Base-by-base conservation (phyloP, 192 early-diverging fungal genomes). In the Linnemannia hyalina region DNA sequence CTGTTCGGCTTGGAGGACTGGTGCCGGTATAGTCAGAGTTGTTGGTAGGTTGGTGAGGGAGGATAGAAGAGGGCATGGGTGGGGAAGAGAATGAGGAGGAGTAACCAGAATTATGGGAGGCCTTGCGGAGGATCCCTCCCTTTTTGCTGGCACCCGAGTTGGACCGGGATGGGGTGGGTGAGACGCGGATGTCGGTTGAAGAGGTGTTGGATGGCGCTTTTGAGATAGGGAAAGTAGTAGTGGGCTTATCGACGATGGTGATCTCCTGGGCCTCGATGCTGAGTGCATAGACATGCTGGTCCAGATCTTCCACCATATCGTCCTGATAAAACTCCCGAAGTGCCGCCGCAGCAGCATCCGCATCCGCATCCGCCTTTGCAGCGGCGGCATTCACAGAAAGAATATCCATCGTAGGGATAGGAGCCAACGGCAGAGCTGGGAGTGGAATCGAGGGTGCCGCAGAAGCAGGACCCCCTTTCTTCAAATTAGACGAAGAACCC, bases 181-280 rank as follows among this genome's bases (percentile, higher is more conserved):
- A 77, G 41, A 69, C 63, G 7, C 75, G 46, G 22, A 77, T 70
- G 73, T 82, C 81, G 23, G 70, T 73, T 3, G 68, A 72, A 11
- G 68, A 36, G 20, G 68, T n/a, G 41, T 73, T 36, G 36, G 75
- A 23, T 35, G 46, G 23, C 38, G 42, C 15, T 1, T 55, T 26
- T n/a, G 55, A 29, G 5, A 49, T 1, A 9, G 73, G 8, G 22
- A 3, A 9, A 26, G 5, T 10, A 26, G 5, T n/a, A 26, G 60
- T 35, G 15, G 60, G 26, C 26, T 65, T 65, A 46, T 85, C 83
- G 0, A 20, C 68, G 9, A 80, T 40, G 0, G 75, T 73, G n/a
- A 72, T 63, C 36, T 80, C 83, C 38, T 80, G 83, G 11, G 83
- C 32, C 38, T 85, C 83, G 26, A 85, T 80, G 70, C 70, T 85